Percentiles rank a stretch among this genome's conserved stretches.
phyloP scores from a whole-genome alignment of 768 basidiomycete genomes.

The Xerocomus potaroensis region DNA sequence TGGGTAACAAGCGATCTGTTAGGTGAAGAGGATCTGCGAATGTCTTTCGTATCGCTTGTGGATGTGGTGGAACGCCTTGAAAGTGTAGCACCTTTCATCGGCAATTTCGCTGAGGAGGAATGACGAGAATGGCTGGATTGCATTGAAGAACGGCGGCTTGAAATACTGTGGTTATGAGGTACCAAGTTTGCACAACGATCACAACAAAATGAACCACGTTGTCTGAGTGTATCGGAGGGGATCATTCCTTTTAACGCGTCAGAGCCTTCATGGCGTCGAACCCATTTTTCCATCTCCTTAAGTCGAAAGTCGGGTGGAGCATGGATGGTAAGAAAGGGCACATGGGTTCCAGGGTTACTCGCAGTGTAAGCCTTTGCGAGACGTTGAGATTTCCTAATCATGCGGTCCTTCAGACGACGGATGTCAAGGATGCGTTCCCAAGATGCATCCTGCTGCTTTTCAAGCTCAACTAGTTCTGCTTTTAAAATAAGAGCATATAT shows the following conservation, averaged over 20 bases:
- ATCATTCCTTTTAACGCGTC: conserved; percentile 22
- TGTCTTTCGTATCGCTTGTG: conserved; percentile 2
- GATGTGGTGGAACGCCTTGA: conserved; percentile 21
- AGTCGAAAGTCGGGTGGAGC: conserved; percentile 70
- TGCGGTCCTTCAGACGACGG: conserved; percentile 74
- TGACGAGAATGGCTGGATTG: conserved; percentile 27
- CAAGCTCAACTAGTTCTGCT: conserved; percentile 57
- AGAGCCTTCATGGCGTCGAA: conserved; percentile 43
- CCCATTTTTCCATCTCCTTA: conserved; percentile 80
- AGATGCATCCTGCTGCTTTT: conserved; percentile 49
- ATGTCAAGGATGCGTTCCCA: conserved; percentile 73
- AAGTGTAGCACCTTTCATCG: conserved; percentile 6
- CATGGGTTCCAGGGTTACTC: conserved; percentile 35
- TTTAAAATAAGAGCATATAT: conserved; percentile 65
- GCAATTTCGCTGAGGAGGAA: conserved; percentile 21
- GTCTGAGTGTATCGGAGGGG: conserved; percentile 16
- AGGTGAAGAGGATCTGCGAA: conserved; percentile 9
- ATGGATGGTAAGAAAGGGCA: conserved; percentile 60
- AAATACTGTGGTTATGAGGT: conserved; percentile 28
- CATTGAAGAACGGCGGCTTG: conserved; percentile 24
- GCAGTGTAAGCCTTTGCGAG: conserved; percentile 46
- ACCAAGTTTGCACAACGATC: conserved; percentile 33
- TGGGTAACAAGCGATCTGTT: conserved; percentile 8
- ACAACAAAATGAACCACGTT: conserved; percentile 31
- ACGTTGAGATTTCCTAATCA: conserved; percentile 75